Base-by-base conservation (phyloP, 2,329 filamentous ascomycete genomes). In the Coniochaeta hoffmannii region DNA sequence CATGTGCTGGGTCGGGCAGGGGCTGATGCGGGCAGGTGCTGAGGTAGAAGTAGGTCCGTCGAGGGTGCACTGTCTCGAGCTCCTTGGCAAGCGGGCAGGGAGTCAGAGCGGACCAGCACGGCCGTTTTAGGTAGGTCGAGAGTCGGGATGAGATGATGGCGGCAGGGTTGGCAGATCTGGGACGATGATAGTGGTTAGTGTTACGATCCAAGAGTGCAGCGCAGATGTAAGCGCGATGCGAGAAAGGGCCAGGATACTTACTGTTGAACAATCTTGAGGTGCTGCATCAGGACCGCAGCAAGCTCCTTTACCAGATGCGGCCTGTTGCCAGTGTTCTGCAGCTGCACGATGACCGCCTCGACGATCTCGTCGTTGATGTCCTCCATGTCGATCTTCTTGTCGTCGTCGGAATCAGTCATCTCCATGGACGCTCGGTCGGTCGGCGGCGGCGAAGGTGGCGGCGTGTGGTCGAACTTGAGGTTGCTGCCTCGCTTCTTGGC, bases 261-360 rank as follows among this genome's bases (percentile, higher is more conserved):
- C 93, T 93, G 93, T 75, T 96, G 89, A 58, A 99, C 90, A 61
- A 89, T 89, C 58, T 86, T 83, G 60, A 96, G 86, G 58, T 83
- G 83, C 58, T 83, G 82, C 62, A 88, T 83, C 58, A 97, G 79
- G 53, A 95, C 82, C 14, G 85, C 82, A 54, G 92, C 90, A 50
- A 99, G 81, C 73, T 97, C 93, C 73, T 96, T 97, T 60, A 97
- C 90, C 30, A 97, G 79, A 72, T 97, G 93, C 55, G 94, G 94
- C 55, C 92, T 82, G 72, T 99, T 99, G 59, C 86, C 88, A 1
- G 92, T 95, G 69, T 88, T 88, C 70, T 96, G 87, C 55, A 99
- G 77, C 73, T 96, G 91, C 63, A 89, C 75, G 65, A 97, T 90
- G 51, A 95, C 90, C 15, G 85, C 90, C 68, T 95, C 87, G 53